Evolutionary conservation across 208 protist genomes (phyloP), one percentile per base, ranked within the genome.

Genomic region (Angomonas deanei): DNA sequence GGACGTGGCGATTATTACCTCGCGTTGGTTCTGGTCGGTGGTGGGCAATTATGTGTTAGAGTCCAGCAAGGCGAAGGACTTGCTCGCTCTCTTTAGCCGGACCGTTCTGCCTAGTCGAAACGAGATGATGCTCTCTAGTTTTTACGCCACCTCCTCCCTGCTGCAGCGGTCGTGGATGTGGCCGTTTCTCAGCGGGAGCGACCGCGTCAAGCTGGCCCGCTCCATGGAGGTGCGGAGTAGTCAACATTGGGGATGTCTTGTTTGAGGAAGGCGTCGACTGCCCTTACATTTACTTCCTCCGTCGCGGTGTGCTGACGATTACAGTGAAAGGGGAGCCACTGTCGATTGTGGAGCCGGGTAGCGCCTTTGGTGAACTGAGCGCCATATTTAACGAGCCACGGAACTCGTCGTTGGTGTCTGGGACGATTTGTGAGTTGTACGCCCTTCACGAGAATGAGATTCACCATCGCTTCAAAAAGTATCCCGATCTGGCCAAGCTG

Each of bases 131-230:
- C 68, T 70, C 17, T 30, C 61, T 1, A 81, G 62, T 32, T 92
- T 88, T 65, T 93, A 82, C 50, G 76, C 86, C 52, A 92, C 82
- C 17, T 80, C 82, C 17, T 69, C 82, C 33, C 69, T 92, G 33
- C 74, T 91, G 27, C 78, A 85, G 80, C 81, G 86, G 33, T 93
- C 84, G 66, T 96, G 89, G 86, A 77, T 92, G 77, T 92, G 89
- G 83, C 66, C 81, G 19, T 70, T 81, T 46, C 71, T 96, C 15
- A 80, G 74, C 48, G 65, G 75, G 50, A 82, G 80, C 47, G 89
- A 92, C 47, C 82, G 86, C 38, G 78, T 92, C 28, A 82, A 88
- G 66, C 78, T 96, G 48, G 76, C 80, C 8, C 70, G 86, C 1
- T 57, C 70, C 27, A 91, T 93, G 79, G 71, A 80, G 28, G 78